Evolutionary conservation across 2,329 filamentous ascomycete genomes (phyloP), one percentile per base, ranked within the genome.

Genomic region (Cladorrhinum sp.): DNA sequence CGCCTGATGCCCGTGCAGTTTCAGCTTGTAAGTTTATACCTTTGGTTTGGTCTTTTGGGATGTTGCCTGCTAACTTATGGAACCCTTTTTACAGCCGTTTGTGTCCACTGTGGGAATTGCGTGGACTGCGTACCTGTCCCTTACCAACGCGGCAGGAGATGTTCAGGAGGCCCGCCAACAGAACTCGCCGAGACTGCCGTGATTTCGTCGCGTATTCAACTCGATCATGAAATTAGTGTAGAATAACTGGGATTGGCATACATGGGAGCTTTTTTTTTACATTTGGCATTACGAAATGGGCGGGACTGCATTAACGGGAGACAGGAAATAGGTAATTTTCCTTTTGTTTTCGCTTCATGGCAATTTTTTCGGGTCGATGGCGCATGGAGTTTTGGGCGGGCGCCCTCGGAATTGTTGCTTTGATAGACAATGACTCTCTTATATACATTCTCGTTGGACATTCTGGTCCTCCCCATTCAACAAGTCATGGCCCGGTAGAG

Each of bases 91-190:
- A 49, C 69, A 96, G 93, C 93, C 93, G 0, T 98, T 99, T 72
- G 93, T 97, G 8, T 97, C 93, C 16, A 96, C 91, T 8, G 78
- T 99, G 59, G 93, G 93, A 81, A 98, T 98, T 69, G 92, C 92
- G 32, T 98, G 93, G 95, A 98, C 95, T 10, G 93, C 93, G 20
- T 99, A 97, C 75, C 85, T 99, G 10, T 97, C 93, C 2, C 83
- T 99, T 55, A 91, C 89, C 63, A 98, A 98, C 77, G 88, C 92
- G 4, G 81, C 92, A 2, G 92, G 96, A 62, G 90, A 93, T 57
- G 81, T 79, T 13, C 76, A 75, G 41, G 41, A 45, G 20, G 41
- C 41, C 10, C 41, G 41, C 16, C 8, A 18, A 3, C 41, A 45
- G 41, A 45, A 45, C 18, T 45, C 41, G 8, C 41, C 41, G 3